Percentiles rank a stretch among this genome's conserved stretches.
Evolutionary conservation across 176 grass and related monocot genomes (phyloP).

Genomic region (Secale cereale): DNA sequence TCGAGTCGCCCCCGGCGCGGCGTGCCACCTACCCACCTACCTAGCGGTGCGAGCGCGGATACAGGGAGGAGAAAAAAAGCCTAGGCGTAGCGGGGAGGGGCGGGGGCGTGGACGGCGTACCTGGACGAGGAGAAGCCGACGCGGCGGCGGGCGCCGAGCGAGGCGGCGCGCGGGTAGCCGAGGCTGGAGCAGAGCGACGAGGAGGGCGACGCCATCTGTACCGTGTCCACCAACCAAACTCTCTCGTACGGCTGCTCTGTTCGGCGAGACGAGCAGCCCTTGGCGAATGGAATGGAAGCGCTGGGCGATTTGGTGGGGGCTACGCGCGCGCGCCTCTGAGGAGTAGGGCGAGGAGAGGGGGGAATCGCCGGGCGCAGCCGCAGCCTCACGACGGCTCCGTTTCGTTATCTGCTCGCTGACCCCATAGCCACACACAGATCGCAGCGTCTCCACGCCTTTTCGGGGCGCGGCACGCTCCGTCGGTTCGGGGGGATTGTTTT

Average conservation of each 20-base stretch:
- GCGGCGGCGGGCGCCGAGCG: conserved; percentile 33
- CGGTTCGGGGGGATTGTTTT: not conserved
- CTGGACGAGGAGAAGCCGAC: conserved; percentile 23
- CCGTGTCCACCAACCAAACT: not conserved
- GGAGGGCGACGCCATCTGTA: conserved; percentile 48
- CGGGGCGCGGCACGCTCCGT: not conserved
- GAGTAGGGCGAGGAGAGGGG: not conserved
- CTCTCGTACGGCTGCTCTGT: not conserved
- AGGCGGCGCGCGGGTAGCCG: conserved; percentile 32
- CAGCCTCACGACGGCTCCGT: not conserved
- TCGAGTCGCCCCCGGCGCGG: not conserved
- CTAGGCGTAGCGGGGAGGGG: not conserved
- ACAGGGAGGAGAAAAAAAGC: not conserved
- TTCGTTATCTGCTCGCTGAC: conserved; percentile 33
- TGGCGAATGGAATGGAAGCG: not conserved
- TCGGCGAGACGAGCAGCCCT: too few relatives aligned
- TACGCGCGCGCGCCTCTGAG: not conserved
- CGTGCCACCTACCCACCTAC: not conserved
- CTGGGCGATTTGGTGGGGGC: conserved; percentile 15
- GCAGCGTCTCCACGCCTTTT: not conserved
- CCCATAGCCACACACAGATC: conserved; percentile 21
- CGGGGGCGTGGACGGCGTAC: not conserved
- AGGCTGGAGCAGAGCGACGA: conserved; percentile 55
- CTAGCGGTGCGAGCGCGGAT: not conserved
- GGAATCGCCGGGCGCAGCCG: conserved; percentile 7